A percentile compares a stretch with the other conserved stretches of the same genome.
phyloP scores from a whole-genome alignment of 169 alveolate genomes.

The Eimeria mitis region DNA sequence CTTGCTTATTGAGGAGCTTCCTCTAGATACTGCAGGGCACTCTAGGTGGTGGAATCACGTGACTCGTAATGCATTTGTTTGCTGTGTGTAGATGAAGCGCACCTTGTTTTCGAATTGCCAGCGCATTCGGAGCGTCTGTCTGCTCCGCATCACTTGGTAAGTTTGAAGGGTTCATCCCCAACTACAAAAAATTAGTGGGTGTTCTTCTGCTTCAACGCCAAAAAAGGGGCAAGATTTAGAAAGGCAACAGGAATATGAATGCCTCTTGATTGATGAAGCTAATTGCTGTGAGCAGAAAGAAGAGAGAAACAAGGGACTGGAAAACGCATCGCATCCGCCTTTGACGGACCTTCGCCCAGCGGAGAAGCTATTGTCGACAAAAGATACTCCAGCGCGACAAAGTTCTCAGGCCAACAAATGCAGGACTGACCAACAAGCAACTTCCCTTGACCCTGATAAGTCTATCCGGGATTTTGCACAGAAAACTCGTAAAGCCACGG shows the following conservation, averaged over 20 bases:
- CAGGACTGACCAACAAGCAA: neutral
- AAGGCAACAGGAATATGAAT: neutral
- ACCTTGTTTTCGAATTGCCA: constrained; percentile 18
- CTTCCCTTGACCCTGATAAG: neutral
- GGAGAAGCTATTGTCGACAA: neutral
- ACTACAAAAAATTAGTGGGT: neutral
- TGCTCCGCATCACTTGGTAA: neutral
- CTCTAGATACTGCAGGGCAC: neutral
- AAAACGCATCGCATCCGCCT: neutral
- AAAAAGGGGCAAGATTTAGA: neutral
- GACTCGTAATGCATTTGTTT: neutral
- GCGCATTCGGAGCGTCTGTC: neutral
- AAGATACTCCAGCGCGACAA: neutral
- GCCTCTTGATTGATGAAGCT: neutral
- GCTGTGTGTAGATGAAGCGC: constrained; percentile 23
- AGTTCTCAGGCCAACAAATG: neutral
- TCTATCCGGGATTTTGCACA: neutral
- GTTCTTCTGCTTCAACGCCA: neutral
- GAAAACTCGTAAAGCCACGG: neutral
- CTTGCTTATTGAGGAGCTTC: neutral
- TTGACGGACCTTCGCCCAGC: neutral
- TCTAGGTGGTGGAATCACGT: neutral
- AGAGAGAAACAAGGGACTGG: neutral
- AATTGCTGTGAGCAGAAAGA: constrained; percentile 17
- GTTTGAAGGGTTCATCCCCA: neutral